A percentile compares a stretch with the other conserved stretches of the same genome.
These are phyloP conservation scores for Globisporangium iwayamae DNA, from an alignment of 352 stramenopile genomes.

Conservation along the genomic window DNA sequence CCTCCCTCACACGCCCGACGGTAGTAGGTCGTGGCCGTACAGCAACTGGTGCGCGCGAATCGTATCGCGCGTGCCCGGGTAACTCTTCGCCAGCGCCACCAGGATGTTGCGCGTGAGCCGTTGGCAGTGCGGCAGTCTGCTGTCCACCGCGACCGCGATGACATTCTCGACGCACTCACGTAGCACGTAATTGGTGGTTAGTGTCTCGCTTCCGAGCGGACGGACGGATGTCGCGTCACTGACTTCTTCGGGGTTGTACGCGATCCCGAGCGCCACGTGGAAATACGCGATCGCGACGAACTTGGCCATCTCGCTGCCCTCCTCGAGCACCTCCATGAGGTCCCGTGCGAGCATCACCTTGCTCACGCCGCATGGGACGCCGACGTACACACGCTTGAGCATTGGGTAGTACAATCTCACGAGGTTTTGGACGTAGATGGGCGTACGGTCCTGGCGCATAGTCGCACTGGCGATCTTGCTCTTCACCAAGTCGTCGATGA, in stretches of 20 bases:
- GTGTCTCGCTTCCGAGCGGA: neutral
- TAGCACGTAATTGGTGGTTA: neutral
- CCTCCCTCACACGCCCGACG: neutral
- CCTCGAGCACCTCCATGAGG: constrained; percentile 1
- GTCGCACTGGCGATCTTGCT: neutral
- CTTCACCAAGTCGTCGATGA: neutral
- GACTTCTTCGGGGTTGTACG: neutral
- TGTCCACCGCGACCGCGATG: neutral
- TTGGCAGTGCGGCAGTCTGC: neutral
- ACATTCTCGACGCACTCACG: neutral
- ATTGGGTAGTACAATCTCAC: neutral
- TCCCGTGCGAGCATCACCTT: constrained; percentile 4
- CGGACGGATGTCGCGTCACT: neutral
- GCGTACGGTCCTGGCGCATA: neutral
- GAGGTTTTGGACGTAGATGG: neutral
- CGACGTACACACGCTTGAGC: neutral
- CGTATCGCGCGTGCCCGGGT: neutral
- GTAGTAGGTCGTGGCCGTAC: neutral
- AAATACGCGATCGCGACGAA: neutral
- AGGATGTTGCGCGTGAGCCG: neutral
- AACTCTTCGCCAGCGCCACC: neutral
- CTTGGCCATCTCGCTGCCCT: neutral
- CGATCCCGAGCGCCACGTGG: neutral
- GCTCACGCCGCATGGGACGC: neutral
- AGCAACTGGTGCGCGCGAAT: neutral